Percentiles rank a stretch among this genome's conserved stretches.
Conservation (phyloP, 331 rosid species). For the Cydonia oblonga region DNA sequence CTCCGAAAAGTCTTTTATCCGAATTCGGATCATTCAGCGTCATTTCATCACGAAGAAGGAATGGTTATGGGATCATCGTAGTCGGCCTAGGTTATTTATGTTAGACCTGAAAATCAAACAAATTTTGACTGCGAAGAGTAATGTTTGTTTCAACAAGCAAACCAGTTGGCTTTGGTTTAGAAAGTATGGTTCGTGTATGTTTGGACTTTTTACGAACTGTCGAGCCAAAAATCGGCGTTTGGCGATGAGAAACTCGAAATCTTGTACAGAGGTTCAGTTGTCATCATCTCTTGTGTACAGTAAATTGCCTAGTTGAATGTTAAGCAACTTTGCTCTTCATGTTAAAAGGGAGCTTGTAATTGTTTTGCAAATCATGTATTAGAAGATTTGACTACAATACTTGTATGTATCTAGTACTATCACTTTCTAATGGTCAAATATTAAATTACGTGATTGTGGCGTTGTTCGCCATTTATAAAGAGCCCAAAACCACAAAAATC, state of each 20-base stretch:
- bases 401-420: too few relatives aligned
- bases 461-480: too few relatives aligned
- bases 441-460: too few relatives aligned
- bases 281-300: neutral
- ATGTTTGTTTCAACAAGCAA: neutral
- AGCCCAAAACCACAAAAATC: too few relatives aligned
- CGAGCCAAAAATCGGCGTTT: neutral
- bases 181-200: neutral
- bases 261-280: neutral
- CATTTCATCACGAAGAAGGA: neutral
- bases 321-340: neutral
- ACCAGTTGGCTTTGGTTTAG: neutral
- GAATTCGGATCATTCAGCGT: neutral
- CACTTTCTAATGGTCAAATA: too few relatives aligned
- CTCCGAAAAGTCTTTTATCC: conserved; percentile 43
- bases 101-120: neutral
- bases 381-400: too few relatives aligned
- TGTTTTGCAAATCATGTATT: too few relatives aligned
- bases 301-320: neutral
- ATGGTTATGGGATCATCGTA: neutral
- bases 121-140: neutral
- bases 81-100: neutral
- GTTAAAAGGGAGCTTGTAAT: too few relatives aligned
- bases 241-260: neutral
- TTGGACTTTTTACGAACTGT: neutral